These are phyloP conservation scores for Westerdykella aurantiaca DNA, from an alignment of 2,329 filamentous ascomycete genomes.

Conservation along the genomic window DNA sequence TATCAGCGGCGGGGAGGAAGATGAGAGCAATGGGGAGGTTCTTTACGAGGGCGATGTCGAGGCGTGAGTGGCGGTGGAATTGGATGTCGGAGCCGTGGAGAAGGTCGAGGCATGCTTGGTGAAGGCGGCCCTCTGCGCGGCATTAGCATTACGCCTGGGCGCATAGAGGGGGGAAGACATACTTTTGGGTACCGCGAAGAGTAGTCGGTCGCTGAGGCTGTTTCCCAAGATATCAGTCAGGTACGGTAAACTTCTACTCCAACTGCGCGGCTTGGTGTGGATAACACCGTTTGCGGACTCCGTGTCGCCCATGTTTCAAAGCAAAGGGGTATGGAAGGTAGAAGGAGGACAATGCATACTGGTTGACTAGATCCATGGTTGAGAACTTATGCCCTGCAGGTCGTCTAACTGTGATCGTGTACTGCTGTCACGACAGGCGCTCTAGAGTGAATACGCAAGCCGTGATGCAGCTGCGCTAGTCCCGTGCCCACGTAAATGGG, in stretches of 20 bases:
- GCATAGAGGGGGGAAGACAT: constrained; percentile 39
- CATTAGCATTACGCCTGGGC: constrained; percentile 1
- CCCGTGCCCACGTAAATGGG: constrained; percentile 21
- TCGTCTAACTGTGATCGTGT: no score
- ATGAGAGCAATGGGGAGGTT: constrained; percentile 93
- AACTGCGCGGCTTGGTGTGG: constrained; percentile 23
- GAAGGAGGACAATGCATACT: constrained; percentile 26
- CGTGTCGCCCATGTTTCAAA: constrained; percentile 13
- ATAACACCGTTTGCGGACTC: constrained; percentile 14
- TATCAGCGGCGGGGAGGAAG: constrained; percentile 94
- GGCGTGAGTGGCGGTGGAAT: constrained; percentile 87
- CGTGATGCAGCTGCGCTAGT: constrained; percentile 14
- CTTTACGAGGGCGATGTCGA: constrained; percentile 96
- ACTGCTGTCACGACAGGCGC: not conserved
- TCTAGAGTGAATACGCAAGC: constrained; percentile 22
- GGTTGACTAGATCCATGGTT: constrained; percentile 40
- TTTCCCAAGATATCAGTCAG: constrained; percentile 37
- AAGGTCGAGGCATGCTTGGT: constrained; percentile 81
- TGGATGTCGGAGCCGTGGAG: constrained; percentile 93
- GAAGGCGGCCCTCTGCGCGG: constrained; percentile 79
- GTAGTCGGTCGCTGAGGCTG: constrained; percentile 84
- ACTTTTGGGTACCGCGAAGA: constrained; percentile 99
- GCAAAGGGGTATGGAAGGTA: constrained; percentile 2
- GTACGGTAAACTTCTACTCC: constrained; percentile 32
- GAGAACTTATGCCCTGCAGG: no score